Evolutionary conservation across 345 rosid genomes (phyloP).

Genomic region (Bretschneidera sinensis): DNA sequence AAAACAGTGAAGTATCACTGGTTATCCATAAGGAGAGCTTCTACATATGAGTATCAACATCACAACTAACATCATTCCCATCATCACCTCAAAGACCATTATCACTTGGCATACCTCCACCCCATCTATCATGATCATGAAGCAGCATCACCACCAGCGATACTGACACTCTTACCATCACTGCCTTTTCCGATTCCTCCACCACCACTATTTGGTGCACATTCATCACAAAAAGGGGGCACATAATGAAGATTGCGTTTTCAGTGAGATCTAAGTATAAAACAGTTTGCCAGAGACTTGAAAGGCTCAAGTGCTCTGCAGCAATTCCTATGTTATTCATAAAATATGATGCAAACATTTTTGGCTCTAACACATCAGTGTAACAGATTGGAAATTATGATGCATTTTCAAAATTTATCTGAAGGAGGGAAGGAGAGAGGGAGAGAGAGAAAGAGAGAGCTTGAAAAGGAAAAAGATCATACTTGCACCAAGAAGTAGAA

Average conservation of each 20-base stretch:
- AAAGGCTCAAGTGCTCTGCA: neutral
- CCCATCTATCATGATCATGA: neutral
- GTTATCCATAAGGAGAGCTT: no score
- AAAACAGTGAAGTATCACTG: no score
- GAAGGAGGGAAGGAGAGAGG: neutral
- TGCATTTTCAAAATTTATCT: neutral
- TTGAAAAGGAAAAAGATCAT: conserved; percentile 20
- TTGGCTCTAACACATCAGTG: neutral
- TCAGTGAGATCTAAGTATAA: neutral
- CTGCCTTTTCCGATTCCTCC: no score
- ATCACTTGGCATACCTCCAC: neutral
- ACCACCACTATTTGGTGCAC: no score
- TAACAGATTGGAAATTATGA: neutral
- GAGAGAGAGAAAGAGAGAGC: neutral
- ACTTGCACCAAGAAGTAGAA: conserved; percentile 91
- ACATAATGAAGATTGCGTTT: neutral
- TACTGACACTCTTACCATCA: neutral
- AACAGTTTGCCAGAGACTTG: neutral
- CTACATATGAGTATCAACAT: no score
- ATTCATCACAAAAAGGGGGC: no score
- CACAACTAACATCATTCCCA: no score
- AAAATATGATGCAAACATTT: neutral
- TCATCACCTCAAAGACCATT: no score
- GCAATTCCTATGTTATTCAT: neutral
- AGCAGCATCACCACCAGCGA: neutral